Evolutionary conservation across 441 rosid genomes (phyloP).

Genomic region (Daphne laureola): DNA sequence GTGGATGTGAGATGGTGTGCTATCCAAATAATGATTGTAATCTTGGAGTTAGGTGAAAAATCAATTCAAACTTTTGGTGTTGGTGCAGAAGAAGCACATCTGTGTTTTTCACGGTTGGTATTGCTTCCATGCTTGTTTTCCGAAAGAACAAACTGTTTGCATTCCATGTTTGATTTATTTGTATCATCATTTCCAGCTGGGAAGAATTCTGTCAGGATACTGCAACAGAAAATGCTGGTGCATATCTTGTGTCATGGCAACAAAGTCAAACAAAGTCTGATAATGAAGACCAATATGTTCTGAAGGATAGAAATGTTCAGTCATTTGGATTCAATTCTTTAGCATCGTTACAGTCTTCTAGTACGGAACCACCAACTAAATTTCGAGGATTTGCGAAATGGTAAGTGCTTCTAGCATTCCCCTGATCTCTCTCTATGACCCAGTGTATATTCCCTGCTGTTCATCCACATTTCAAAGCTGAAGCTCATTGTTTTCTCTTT

Average conservation of each 20-base stretch:
- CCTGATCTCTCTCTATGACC: too few relatives aligned
- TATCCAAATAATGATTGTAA: slow-evolving; percentile 45
- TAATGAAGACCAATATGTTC: slow-evolving; percentile 20
- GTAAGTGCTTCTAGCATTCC: slow-evolving; percentile 9
- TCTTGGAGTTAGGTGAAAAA: slow-evolving; percentile 50
- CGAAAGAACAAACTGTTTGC: not conserved
- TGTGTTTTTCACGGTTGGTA: slow-evolving; percentile 72
- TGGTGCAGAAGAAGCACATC: slow-evolving; percentile 47
- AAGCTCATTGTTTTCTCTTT: not conserved
- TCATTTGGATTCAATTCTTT: slow-evolving; percentile 27
- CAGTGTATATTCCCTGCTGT: slow-evolving; percentile 7
- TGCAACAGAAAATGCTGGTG: slow-evolving; percentile 69
- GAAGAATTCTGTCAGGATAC: slow-evolving; percentile 80
- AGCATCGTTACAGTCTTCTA: slow-evolving; percentile 25
- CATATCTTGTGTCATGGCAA: slow-evolving; percentile 38
- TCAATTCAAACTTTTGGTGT: slow-evolving; percentile 41
- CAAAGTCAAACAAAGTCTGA: slow-evolving; percentile 18
- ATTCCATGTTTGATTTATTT: not conserved
- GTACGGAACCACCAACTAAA: slow-evolving; percentile 37
- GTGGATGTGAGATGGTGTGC: slow-evolving; percentile 75
- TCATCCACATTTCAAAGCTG: not conserved
- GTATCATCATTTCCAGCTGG: slow-evolving; percentile 52
- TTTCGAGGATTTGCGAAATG: slow-evolving; percentile 29
- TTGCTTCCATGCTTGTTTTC: slow-evolving; percentile 8
- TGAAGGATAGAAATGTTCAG: slow-evolving; percentile 27